phyloP scores from a whole-genome alignment of 352 stramenopile species.

The Pythium sp. region DNA sequence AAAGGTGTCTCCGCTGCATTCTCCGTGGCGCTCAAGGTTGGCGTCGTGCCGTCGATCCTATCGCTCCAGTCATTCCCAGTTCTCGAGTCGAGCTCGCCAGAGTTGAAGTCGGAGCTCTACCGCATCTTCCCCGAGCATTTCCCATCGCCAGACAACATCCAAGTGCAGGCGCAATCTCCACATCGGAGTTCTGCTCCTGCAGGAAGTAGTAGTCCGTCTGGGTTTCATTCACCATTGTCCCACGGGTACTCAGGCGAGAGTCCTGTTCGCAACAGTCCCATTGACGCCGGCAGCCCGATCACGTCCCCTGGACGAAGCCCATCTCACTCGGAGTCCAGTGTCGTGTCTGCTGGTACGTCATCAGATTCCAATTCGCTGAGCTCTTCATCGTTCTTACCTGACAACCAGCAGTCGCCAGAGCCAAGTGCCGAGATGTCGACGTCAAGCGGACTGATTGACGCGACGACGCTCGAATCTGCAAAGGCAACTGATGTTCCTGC shows the following conservation, averaged over 20 bases:
- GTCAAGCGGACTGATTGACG: conserved; percentile 23
- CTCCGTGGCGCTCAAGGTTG: conserved; percentile 68
- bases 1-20: conserved; percentile 82
- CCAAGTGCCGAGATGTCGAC: conserved; percentile 27
- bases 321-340: conserved; percentile 62
- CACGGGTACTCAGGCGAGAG: conserved; percentile 36
- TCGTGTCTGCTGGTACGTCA: conserved; percentile 41
- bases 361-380: conserved; percentile 66
- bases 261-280: conserved; percentile 48
- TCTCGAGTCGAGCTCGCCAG: conserved; percentile 58
- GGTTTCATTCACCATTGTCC: conserved; percentile 35
- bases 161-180: conserved; percentile 29
- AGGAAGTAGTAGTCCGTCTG: conserved; percentile 39
- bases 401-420: conserved; percentile 50
- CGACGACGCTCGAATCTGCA: conserved; percentile 14
- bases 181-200: conserved; percentile 20
- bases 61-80: conserved; percentile 78
- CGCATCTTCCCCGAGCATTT: conserved; percentile 86
- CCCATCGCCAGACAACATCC: conserved; percentile 52
- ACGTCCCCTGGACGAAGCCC: conserved; percentile 65
- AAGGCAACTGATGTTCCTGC: conserved; percentile 44
- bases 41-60: conserved; percentile 65
- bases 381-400: conserved; percentile 73
- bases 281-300: conserved; percentile 44
- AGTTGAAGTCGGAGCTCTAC: conserved; percentile 69